phyloP scores from a whole-genome alignment of 208 protist species.

The Sergeia podlipaevii region DNA sequence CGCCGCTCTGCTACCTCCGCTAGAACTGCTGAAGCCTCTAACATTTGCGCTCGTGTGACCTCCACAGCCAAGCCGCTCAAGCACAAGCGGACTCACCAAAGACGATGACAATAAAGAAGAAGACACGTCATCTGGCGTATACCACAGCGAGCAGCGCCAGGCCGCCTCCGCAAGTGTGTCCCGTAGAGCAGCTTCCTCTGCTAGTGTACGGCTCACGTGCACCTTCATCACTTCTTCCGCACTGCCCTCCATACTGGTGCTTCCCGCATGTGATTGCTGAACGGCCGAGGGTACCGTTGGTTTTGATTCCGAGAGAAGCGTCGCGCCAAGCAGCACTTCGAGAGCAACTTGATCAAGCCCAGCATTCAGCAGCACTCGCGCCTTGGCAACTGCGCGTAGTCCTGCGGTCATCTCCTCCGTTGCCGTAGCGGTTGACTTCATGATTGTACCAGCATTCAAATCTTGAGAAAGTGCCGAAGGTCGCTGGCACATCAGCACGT shows the following conservation, averaged over 20 bases:
- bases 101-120: too few species aligned
- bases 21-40: too few species aligned
- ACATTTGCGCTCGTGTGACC: too few species aligned
- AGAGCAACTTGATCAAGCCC: slow-evolving; percentile 31
- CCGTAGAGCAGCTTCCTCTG: slow-evolving; percentile 16
- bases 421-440: too few species aligned
- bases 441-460: too few species aligned
- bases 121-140: not conserved
- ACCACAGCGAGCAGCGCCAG: slow-evolving; percentile 49
- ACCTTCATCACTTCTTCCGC: slow-evolving; percentile 2
- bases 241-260: slow-evolving; percentile 1
- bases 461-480: too few species aligned
- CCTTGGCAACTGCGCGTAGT: slow-evolving; percentile 24
- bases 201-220: too few species aligned
- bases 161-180: slow-evolving; percentile 35
- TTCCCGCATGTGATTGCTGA: too few species aligned
- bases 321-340: slow-evolving; percentile 24
- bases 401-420: not conserved
- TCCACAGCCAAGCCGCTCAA: too few species aligned
- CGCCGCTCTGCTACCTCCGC: too few species aligned
- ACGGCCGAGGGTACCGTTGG: not conserved
- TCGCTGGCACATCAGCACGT: too few species aligned
- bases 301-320: not conserved
- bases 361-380: slow-evolving; percentile 18
- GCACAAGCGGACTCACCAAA: too few species aligned